These are phyloP conservation scores for Cyclospora cayetanensis DNA, from an alignment of 169 alveolate genomes.

Conservation along the genomic window DNA sequence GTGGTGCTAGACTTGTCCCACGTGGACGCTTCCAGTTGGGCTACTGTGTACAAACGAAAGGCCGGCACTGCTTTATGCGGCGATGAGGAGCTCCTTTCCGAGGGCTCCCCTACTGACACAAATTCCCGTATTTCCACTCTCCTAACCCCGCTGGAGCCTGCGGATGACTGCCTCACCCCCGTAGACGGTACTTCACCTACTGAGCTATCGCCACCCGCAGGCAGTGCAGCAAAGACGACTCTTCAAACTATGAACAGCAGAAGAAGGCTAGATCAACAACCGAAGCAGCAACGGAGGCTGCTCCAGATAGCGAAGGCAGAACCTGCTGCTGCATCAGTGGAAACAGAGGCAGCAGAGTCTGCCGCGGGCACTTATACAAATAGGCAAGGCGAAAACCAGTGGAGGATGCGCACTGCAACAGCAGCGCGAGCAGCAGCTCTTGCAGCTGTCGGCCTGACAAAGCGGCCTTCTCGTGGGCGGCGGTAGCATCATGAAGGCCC, in stretches of 20 bases:
- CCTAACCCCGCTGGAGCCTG: neutral
- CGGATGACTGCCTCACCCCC: neutral
- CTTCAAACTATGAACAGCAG: neutral
- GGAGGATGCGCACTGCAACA: neutral
- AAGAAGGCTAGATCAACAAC: neutral
- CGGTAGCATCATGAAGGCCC: too few relatives aligned
- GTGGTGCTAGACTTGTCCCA: neutral
- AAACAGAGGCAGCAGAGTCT: neutral
- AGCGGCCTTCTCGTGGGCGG: too few relatives aligned
- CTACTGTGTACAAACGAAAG: neutral
- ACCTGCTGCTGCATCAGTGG: neutral
- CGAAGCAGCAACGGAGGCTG: neutral
- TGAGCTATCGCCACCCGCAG: neutral
- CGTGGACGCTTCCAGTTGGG: constrained; percentile 1
- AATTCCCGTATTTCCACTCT: neutral
- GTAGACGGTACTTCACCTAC: neutral
- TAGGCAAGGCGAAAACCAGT: too few relatives aligned
- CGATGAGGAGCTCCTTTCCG: neutral
- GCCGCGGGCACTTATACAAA: too few relatives aligned
- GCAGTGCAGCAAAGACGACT: neutral
- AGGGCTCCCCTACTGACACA: neutral
- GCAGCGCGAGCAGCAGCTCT: neutral
- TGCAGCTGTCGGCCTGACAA: neutral
- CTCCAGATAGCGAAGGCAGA: neutral
- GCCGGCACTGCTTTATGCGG: neutral